Percentiles rank a stretch among this genome's conserved stretches.
phyloP scores from a whole-genome alignment of 441 rosid genomes.

The Breynia disticha region DNA sequence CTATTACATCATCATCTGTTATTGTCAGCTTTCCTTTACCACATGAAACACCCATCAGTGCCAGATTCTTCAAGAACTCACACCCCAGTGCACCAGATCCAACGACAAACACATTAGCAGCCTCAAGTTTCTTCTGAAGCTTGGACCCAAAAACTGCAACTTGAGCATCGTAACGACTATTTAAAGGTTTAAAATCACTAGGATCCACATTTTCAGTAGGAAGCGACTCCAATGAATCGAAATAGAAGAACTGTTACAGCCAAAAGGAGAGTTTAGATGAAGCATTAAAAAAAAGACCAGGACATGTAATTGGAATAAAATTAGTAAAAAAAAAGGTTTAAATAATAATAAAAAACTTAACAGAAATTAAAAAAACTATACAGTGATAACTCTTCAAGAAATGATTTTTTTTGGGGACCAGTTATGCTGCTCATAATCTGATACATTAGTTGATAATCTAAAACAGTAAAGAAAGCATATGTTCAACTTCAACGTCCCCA shows the following conservation, averaged over 20 bases:
- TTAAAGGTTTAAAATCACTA: slow-evolving; percentile 46
- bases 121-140: slow-evolving; percentile 83
- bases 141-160: slow-evolving; percentile 84
- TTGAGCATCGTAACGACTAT: slow-evolving; percentile 82
- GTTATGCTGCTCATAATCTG: too few relatives aligned
- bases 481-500: too few relatives aligned
- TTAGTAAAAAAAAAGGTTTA: too few relatives aligned
- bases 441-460: too few relatives aligned
- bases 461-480: too few relatives aligned
- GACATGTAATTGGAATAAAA: not conserved
- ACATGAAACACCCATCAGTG: slow-evolving; percentile 90
- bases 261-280: slow-evolving; percentile 7
- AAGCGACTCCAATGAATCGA: slow-evolving; percentile 85
- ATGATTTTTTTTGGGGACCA: too few relatives aligned
- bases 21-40: slow-evolving; percentile 71
- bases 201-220: slow-evolving; percentile 56
- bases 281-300: not conserved
- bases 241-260: slow-evolving; percentile 70
- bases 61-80: slow-evolving; percentile 83
- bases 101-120: slow-evolving; percentile 63
- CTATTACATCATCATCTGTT: slow-evolving; percentile 90
- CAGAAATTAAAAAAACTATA: too few relatives aligned
- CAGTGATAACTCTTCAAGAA: too few relatives aligned
- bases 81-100: slow-evolving; percentile 97
- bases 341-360: too few relatives aligned